These are phyloP conservation scores for Pyrus hybrid DNA, from an alignment of 331 rosid genomes.

Conservation along the genomic window DNA sequence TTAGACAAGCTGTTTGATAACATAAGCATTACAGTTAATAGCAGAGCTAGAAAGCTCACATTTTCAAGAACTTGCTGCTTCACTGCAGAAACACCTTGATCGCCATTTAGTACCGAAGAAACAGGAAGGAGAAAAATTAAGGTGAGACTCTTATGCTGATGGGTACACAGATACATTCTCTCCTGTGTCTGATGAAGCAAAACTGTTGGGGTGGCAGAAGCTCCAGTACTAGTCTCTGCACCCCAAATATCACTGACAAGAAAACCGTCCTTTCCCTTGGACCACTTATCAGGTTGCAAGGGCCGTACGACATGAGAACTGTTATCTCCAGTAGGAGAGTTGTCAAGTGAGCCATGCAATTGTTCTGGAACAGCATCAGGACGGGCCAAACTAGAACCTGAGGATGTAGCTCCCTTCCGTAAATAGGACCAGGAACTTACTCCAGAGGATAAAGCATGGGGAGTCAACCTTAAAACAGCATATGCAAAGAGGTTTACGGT, in stretches of 20 bases:
- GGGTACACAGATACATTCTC: slow-evolving; percentile 78
- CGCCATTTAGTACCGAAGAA: slow-evolving; percentile 65
- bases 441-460: slow-evolving; percentile 73
- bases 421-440: slow-evolving; percentile 88
- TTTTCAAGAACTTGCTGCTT: slow-evolving; percentile 84
- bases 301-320: slow-evolving; percentile 58
- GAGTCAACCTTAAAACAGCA: slow-evolving; percentile 89
- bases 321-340: slow-evolving; percentile 30
- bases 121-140: slow-evolving; percentile 70
- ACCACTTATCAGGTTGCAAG: slow-evolving; percentile 75
- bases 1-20: background rate
- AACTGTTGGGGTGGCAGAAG: slow-evolving; percentile 63
- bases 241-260: slow-evolving; percentile 96
- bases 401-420: slow-evolving; percentile 55
- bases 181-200: slow-evolving; percentile 64
- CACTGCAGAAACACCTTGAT: slow-evolving; percentile 59
- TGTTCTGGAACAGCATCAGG: slow-evolving; percentile 49
- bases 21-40: slow-evolving; percentile 3
- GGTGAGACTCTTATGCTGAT: slow-evolving; percentile 86
- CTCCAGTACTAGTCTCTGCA: slow-evolving; percentile 53
- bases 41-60: slow-evolving; percentile 43
- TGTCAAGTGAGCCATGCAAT: slow-evolving; percentile 39
- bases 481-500: slow-evolving; percentile 81
- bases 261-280: slow-evolving; percentile 87
- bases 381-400: slow-evolving; percentile 36